These are phyloP conservation scores for Rhododendron kiyosumense DNA, from an alignment of 148 eudicot genomes.

Conservation along the genomic window DNA sequence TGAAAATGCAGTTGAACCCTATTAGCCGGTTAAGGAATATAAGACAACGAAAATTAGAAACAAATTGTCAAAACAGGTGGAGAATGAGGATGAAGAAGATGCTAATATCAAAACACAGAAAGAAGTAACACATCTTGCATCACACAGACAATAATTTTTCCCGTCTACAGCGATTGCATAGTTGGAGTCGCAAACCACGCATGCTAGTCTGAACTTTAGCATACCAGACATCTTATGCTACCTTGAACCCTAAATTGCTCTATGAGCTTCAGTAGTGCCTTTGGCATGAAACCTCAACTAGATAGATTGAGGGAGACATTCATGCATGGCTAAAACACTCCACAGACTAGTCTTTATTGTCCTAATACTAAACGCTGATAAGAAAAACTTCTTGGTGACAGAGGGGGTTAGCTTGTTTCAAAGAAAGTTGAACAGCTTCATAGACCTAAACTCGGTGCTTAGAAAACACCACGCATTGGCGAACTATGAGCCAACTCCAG, in stretches of 20 bases:
- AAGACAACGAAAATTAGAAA: neutral
- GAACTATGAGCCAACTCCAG: neutral
- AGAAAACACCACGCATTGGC: neutral
- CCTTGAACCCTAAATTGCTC: neutral
- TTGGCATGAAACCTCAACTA: neutral
- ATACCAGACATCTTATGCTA: neutral
- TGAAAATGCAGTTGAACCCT: neutral
- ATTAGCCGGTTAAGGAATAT: neutral
- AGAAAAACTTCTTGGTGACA: neutral
- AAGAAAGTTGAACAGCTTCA: neutral
- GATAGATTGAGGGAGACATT: neutral
- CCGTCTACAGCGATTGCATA: neutral
- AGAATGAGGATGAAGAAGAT: neutral
- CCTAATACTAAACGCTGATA: neutral
- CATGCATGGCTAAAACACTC: neutral
- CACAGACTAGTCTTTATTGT: neutral
- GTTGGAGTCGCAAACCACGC: neutral
- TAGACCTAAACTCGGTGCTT: too few relatives aligned
- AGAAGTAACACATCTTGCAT: neutral
- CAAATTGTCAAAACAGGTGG: too few relatives aligned
- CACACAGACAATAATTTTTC: neutral
- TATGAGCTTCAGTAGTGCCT: neutral
- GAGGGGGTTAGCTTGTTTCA: neutral
- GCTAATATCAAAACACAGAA: neutral
- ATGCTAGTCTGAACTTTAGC: too few relatives aligned